phyloP scores from a whole-genome alignment of 805 yeast genomes.

The Ogataea saltuana region DNA sequence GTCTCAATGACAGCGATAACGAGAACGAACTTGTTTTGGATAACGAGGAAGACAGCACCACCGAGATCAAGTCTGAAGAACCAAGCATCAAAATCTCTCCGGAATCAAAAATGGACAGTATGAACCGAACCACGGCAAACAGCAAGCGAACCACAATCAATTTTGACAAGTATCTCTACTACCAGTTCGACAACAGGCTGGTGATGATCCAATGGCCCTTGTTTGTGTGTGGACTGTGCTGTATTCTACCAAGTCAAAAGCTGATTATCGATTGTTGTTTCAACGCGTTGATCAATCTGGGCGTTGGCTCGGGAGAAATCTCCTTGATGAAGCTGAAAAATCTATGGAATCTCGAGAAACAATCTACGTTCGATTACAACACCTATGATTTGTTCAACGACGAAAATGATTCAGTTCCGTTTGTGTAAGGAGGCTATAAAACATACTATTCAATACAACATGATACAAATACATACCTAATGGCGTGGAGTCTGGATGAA shows the following conservation, averaged over 20 bases:
- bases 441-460: slow-evolving; percentile 2
- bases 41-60: background rate
- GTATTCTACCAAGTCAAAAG: slow-evolving; percentile 33
- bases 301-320: slow-evolving; percentile 40
- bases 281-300: slow-evolving; percentile 35
- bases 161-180: slow-evolving; percentile 32
- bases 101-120: slow-evolving; percentile 12
- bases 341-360: slow-evolving; percentile 35
- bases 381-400: slow-evolving; percentile 31
- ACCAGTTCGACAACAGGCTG: slow-evolving; percentile 37
- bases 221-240: slow-evolving; percentile 37
- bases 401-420: slow-evolving; percentile 39
- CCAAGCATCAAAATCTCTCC: slow-evolving; percentile 7
- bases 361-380: slow-evolving; percentile 27
- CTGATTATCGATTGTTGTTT: slow-evolving; percentile 38
- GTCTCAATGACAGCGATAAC: background rate
- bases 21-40: no score
- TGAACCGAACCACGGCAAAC: slow-evolving; percentile 12
- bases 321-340: slow-evolving; percentile 32
- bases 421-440: slow-evolving; percentile 24
- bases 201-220: slow-evolving; percentile 43
- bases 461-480: background rate
- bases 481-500: no score
- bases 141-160: slow-evolving; percentile 17
- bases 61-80: background rate